phyloP scores from a whole-genome alignment of 768 basidiomycete genomes.

The Rubroboletus satanas region DNA sequence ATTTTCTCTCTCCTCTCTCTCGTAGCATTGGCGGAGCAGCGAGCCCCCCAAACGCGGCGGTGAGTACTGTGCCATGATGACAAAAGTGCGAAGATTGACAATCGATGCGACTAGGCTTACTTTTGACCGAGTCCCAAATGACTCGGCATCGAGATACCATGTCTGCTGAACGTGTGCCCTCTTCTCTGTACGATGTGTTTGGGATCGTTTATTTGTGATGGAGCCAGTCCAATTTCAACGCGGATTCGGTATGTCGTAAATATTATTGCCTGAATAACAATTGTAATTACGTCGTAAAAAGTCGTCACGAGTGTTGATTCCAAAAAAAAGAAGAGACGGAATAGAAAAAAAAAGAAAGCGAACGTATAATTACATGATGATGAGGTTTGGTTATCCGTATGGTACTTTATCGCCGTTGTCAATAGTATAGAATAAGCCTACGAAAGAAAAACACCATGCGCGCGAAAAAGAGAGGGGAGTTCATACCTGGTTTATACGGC shows the following conservation, averaged over 20 bases:
- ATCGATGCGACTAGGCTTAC: slow-evolving; percentile 20
- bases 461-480: slow-evolving; percentile 12
- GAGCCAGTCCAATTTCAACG: not conserved
- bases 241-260: not conserved
- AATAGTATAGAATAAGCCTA: slow-evolving; percentile 38
- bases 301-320: slow-evolving; percentile 15
- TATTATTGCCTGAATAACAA: slow-evolving; percentile 20
- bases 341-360: not conserved
- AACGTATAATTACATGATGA: slow-evolving; percentile 29
- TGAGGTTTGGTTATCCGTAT: slow-evolving; percentile 22
- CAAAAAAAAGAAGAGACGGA: not conserved
- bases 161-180: not conserved
- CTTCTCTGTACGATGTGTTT: not conserved
- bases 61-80: slow-evolving; percentile 32
- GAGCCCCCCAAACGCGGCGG: slow-evolving; percentile 69
- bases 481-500: slow-evolving; percentile 44
- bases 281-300: slow-evolving; percentile 28
- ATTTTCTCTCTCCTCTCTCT: not conserved
- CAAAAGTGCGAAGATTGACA: not conserved
- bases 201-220: not conserved
- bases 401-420: slow-evolving; percentile 18
- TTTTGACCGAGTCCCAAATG: slow-evolving; percentile 16
- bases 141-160: not conserved
- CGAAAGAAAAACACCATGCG: slow-evolving; percentile 16
- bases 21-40: slow-evolving; percentile 59